A percentile compares a stretch with the other conserved stretches of the same genome.
These are phyloP conservation scores for Echites panduratus DNA, from an alignment of 257 asterid genomes.

Conservation along the genomic window DNA sequence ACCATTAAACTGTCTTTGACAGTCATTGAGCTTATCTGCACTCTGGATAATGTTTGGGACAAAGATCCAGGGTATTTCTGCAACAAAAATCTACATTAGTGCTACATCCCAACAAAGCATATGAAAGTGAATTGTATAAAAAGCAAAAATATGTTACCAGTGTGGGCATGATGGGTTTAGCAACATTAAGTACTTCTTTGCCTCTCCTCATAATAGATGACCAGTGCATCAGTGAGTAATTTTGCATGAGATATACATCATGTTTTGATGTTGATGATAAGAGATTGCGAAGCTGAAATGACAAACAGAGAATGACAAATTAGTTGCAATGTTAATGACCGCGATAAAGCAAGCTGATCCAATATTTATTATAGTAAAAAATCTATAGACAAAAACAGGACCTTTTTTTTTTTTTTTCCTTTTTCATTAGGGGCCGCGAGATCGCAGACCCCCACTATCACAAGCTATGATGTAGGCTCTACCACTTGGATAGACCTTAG, in stretches of 20 bases:
- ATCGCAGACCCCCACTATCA: too few species aligned
- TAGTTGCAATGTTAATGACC: neutral
- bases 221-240: constrained; percentile 91
- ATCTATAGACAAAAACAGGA: neutral
- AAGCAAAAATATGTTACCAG: constrained; percentile 31
- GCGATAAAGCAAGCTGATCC: neutral
- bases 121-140: neutral
- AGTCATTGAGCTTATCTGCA: constrained; percentile 75
- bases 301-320: neutral
- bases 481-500: too few species aligned
- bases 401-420: too few species aligned
- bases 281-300: constrained; percentile 70
- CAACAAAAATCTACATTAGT: neutral
- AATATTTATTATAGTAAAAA: neutral
- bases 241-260: constrained; percentile 82
- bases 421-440: too few species aligned
- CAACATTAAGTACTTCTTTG: constrained; percentile 77
- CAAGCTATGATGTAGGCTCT: too few species aligned
- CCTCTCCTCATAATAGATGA: constrained; percentile 60
- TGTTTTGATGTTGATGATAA: constrained; percentile 86
- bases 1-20: constrained; percentile 71
- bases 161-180: constrained; percentile 59
- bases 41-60: constrained; percentile 57
- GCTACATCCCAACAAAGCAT: neutral
- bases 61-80: constrained; percentile 57